Evolutionary conservation across 2,329 filamentous ascomycete species (phyloP).

Genomic region (Westerdykella ornata): DNA sequence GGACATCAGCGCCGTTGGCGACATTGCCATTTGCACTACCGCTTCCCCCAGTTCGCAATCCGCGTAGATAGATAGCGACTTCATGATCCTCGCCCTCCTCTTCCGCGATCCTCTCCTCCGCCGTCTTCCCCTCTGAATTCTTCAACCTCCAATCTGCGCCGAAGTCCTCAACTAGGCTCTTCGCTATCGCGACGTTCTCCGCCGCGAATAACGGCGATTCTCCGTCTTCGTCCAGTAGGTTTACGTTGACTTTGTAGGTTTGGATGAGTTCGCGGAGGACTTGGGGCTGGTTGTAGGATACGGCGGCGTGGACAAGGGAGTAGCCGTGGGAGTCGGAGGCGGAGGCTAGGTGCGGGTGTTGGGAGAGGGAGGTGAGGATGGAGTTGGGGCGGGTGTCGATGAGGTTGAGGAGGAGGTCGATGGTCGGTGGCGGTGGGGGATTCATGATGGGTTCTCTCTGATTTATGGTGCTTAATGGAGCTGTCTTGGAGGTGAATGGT

Average conservation of each 20-base stretch:
- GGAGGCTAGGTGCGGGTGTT: constrained; percentile 68
- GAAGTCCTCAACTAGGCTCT: constrained; percentile 74
- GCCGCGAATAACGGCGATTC: constrained; percentile 94
- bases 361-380: constrained; percentile 66
- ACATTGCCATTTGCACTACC: constrained; percentile 22
- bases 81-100: constrained; percentile 68
- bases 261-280: constrained; percentile 69
- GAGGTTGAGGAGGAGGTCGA: constrained; percentile 46
- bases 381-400: constrained; percentile 74
- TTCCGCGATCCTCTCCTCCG: constrained; percentile 68
- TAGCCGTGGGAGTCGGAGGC: constrained; percentile 88
- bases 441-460: neutral
- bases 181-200: constrained; percentile 72
- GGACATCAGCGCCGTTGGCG: constrained; percentile 29
- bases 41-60: constrained; percentile 19
- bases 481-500: constrained; percentile 13
- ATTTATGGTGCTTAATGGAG: constrained; percentile 6
- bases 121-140: constrained; percentile 72
- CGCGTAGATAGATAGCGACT: constrained; percentile 63
- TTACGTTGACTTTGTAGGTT: constrained; percentile 70
- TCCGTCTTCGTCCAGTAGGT: constrained; percentile 80
- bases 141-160: constrained; percentile 58
- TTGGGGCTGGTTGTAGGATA: constrained; percentile 81
- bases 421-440: constrained; percentile 32
- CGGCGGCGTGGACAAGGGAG: constrained; percentile 84